Evolutionary conservation across 192 early-diverging fungal genomes (phyloP).

Genomic region (Backusella luteola): DNA sequence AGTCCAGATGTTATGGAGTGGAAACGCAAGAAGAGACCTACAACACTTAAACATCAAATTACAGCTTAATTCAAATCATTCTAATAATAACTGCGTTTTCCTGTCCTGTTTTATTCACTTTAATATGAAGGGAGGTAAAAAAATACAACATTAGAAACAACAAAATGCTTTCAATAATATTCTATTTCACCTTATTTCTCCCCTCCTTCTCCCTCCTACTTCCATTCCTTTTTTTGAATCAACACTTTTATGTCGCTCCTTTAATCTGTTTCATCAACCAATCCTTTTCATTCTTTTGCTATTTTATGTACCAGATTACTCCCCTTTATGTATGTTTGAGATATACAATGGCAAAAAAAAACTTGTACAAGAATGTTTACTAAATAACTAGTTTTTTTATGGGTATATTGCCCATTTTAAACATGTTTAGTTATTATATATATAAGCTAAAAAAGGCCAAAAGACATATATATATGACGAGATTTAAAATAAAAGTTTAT

Average conservation of each 20-base stretch:
- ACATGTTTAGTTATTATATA: background rate
- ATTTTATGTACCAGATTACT: background rate
- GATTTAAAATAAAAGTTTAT: background rate
- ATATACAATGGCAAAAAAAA: background rate
- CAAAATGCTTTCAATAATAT: background rate
- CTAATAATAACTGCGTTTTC: background rate
- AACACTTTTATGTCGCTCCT: background rate
- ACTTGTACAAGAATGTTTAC: conserved; percentile 1
- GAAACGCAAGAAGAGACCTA: conserved; percentile 15
- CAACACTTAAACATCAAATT: conserved; percentile 10
- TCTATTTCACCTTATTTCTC: background rate
- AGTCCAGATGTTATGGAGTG: conserved; percentile 4
- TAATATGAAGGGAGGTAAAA: background rate
- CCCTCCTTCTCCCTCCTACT: background rate
- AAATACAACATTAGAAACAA: background rate
- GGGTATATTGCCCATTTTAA: background rate
- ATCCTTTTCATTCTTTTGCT: background rate
- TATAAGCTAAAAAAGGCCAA: background rate
- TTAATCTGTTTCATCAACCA: background rate
- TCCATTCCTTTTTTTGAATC: background rate
- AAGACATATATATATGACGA: background rate
- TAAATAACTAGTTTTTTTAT: background rate
- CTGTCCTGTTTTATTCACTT: background rate
- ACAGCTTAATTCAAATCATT: background rate
- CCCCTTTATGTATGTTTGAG: background rate